These are phyloP conservation scores for Solanum tacnaense DNA, from an alignment of 257 asterid genomes.

Conservation along the genomic window DNA sequence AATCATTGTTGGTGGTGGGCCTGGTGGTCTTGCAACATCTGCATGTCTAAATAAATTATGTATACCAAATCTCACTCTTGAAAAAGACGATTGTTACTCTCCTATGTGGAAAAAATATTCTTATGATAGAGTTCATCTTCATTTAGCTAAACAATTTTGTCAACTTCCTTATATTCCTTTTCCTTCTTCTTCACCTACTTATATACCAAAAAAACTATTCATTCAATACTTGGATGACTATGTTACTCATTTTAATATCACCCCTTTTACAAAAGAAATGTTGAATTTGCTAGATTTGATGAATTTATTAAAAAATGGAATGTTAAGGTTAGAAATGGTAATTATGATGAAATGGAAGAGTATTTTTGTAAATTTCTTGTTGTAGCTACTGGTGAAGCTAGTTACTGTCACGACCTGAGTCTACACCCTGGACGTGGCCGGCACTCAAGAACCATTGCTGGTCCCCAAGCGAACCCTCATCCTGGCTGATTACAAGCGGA, in stretches of 20 bases:
- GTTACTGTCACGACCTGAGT: too few species aligned
- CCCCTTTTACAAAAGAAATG: constrained; percentile 29
- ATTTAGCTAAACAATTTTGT: too few species aligned
- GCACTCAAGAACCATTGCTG: too few species aligned
- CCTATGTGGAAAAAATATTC: constrained; percentile 63
- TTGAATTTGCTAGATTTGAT: constrained; percentile 33
- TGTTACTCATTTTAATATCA: constrained; percentile 31
- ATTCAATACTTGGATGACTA: constrained; percentile 44
- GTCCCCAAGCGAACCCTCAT: too few species aligned
- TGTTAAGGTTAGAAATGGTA: constrained; percentile 22
- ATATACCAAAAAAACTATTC: constrained; percentile 27
- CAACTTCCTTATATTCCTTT: too few species aligned
- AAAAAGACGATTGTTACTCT: constrained; percentile 63
- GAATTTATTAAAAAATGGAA: constrained; percentile 25
- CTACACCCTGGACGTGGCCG: too few species aligned
- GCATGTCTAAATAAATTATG: constrained; percentile 31
- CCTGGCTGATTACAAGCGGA: too few species aligned
- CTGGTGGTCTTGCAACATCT: constrained; percentile 71
- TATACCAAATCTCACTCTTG: constrained; percentile 46
- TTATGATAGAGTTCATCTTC: constrained; percentile 36
- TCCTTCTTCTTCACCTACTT: constrained; percentile 30
- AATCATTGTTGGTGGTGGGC: constrained; percentile 60
- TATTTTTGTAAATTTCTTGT: constrained; percentile 42
- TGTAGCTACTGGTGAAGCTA: constrained; percentile 68
- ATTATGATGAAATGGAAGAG: constrained; percentile 25